These are phyloP conservation scores for Lactarius trivialis DNA, from an alignment of 768 basidiomycete species.

Conservation along the genomic window DNA sequence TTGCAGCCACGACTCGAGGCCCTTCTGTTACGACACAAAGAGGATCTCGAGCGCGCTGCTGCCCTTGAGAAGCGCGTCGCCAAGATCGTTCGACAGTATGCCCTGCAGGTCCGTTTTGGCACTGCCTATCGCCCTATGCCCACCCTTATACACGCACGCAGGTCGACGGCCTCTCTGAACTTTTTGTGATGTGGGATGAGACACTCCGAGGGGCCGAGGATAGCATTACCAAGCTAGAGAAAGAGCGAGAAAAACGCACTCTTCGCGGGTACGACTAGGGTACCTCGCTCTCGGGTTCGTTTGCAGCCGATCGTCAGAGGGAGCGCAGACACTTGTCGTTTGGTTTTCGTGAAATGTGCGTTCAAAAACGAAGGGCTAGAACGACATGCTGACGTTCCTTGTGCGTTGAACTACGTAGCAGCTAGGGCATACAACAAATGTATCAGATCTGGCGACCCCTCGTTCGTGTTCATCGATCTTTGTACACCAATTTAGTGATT, in stretches of 20 bases:
- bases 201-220: slow-evolving; percentile 61
- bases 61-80: slow-evolving; percentile 63
- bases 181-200: slow-evolving; percentile 85
- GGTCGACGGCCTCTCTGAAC: slow-evolving; percentile 77
- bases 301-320: neutral
- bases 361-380: neutral
- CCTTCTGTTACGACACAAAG: slow-evolving; percentile 50
- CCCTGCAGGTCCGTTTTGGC: slow-evolving; percentile 49
- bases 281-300: neutral
- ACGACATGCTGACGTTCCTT: neutral
- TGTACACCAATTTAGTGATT: neutral
- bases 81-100: slow-evolving; percentile 58
- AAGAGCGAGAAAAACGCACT: slow-evolving; percentile 50
- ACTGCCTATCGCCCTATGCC: neutral
- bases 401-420: neutral
- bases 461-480: neutral
- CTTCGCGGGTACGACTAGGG: slow-evolving; percentile 50
- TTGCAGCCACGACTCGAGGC: slow-evolving; percentile 62
- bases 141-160: slow-evolving; percentile 26
- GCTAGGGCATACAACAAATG: neutral
- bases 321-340: neutral
- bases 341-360: neutral
- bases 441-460: neutral
- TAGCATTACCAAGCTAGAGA: slow-evolving; percentile 50
- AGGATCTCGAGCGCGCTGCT: slow-evolving; percentile 50